Evolutionary conservation across 176 grass and related monocot species (phyloP).

Genomic region (Hordeum vulgare): MorexV3_pseudomolecules_assembly NC_058518.1:511736905-511737404

Average conservation of each 20-base stretch:
- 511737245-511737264: background rate
- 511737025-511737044: background rate
- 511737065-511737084: background rate
- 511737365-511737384: too few relatives aligned
- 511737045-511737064: background rate
- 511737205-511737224: background rate
- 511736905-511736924: background rate
- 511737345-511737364: too few relatives aligned
- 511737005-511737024: background rate
- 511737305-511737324: too few relatives aligned
- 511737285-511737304: too few relatives aligned
- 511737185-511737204: background rate
- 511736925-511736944: background rate
- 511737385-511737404: background rate
- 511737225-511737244: background rate
- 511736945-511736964: background rate
- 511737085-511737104: background rate
- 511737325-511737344: too few relatives aligned
- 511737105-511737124: background rate
- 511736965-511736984: background rate
- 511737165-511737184: background rate
- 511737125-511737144: background rate
- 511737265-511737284: too few relatives aligned
- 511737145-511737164: background rate
- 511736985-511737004: background rate